Conservation (phyloP, 345 rosid species). For the Reutealis trisperma region DNA sequence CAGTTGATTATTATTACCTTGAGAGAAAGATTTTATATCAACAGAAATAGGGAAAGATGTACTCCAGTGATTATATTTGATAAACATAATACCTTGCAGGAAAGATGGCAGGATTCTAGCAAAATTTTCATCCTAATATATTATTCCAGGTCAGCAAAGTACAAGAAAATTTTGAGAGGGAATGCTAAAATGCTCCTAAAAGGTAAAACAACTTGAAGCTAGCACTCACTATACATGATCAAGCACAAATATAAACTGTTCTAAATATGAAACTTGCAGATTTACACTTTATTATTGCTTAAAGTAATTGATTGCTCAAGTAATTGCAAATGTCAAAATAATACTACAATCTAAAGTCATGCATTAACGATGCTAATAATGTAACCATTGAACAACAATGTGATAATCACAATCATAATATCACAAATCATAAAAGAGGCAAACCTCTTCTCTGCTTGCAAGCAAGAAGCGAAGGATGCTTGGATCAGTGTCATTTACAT, state of each 20-base stretch:
- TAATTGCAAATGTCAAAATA: background rate
- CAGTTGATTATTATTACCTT: too few relatives aligned
- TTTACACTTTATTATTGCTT: background rate
- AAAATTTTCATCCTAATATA: too few relatives aligned
- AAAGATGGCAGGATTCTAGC: too few relatives aligned
- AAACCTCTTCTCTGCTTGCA: conserved; percentile 94
- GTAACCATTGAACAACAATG: background rate
- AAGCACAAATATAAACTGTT: background rate
- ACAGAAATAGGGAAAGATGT: too few relatives aligned
- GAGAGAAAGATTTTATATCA: too few relatives aligned
- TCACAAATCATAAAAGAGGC: background rate
- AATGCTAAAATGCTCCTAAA: too few relatives aligned
- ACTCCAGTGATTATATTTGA: background rate
- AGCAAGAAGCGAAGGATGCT: conserved; percentile 93
- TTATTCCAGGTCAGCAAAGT: too few relatives aligned
- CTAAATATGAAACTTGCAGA: background rate
- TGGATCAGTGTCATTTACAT: conserved; percentile 89
- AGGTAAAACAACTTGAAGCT: background rate
- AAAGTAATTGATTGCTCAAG: background rate
- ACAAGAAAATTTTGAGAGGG: too few relatives aligned
- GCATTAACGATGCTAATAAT: background rate
- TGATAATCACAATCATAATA: background rate
- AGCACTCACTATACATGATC: background rate
- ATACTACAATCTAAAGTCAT: background rate
- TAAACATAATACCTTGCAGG: too few relatives aligned